A percentile compares a stretch with the other conserved stretches of the same genome.
Conservation (phyloP, 106 monocot genomes). For the Narthecium ossifragum region DNA sequence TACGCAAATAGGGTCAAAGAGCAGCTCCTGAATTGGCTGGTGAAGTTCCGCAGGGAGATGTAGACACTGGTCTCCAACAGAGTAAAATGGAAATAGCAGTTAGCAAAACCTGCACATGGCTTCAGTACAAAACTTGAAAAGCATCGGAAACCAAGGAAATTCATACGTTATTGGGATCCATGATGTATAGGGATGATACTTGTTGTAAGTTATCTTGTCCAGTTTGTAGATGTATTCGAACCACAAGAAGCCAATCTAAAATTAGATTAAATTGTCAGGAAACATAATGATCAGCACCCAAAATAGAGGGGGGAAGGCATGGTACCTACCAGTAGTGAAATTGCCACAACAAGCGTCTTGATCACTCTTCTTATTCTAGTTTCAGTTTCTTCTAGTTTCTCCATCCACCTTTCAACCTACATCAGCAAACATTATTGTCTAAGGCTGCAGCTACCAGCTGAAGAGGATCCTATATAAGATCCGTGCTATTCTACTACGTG, state of each 20-base stretch:
- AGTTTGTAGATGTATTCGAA: constrained; percentile 94
- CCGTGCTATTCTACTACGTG: too few relatives aligned
- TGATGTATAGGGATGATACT: constrained; percentile 95
- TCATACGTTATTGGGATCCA: constrained; percentile 99
- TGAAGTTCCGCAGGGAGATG: constrained; percentile 85
- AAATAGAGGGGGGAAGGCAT: background rate
- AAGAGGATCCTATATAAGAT: too few relatives aligned
- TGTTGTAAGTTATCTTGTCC: constrained; percentile 88
- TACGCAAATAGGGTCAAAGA: constrained; percentile 93
- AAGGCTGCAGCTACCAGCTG: too few relatives aligned
- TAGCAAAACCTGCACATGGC: constrained; percentile 6
- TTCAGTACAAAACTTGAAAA: too few relatives aligned
- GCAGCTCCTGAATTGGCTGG: constrained; percentile 59
- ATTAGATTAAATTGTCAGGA: constrained; percentile 1
- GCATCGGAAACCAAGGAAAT: background rate
- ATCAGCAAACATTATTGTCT: too few relatives aligned
- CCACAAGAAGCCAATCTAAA: constrained; percentile 78
- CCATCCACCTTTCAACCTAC: constrained; percentile 95
- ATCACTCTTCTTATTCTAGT: constrained; percentile 50
- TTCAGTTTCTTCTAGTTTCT: constrained; percentile 84
- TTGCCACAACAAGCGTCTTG: constrained; percentile 42
- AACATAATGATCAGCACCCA: background rate
- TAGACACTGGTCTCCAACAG: constrained; percentile 56
- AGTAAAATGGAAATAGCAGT: constrained; percentile 6
- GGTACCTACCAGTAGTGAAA: constrained; percentile 59